Conservation (phyloP, 192 early-diverging fungal genomes). For the Umbelopsis sp. region DNA sequence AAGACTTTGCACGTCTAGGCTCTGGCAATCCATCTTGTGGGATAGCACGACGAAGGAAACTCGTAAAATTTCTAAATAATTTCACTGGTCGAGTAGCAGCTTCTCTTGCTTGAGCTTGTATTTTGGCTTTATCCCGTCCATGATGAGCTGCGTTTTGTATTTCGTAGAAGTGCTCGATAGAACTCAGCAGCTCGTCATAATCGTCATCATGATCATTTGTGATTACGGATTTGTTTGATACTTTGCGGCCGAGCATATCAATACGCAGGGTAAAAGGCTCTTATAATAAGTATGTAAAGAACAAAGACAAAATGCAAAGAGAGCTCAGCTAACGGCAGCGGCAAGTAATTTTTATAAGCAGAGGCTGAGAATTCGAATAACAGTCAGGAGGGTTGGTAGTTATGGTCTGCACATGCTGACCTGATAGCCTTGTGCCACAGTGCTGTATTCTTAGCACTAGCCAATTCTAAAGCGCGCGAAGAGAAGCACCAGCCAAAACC, state of each 20-base stretch:
- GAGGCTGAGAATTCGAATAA: not conserved
- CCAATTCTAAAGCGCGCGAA: too few relatives aligned
- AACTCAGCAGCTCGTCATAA: constrained; percentile 4
- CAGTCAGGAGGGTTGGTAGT: not conserved
- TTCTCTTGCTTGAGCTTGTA: not conserved
- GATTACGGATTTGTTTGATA: not conserved
- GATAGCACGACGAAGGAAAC: not conserved
- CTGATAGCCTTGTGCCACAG: not conserved
- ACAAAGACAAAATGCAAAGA: not conserved
- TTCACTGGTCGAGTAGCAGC: not conserved
- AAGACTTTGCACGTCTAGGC: not conserved
- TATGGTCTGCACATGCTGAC: not conserved
- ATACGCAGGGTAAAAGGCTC: not conserved
- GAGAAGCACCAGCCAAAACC: too few relatives aligned
- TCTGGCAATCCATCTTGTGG: constrained; percentile 5
- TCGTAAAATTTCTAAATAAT: not conserved
- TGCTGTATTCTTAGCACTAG: too few relatives aligned
- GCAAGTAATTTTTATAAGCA: too few relatives aligned
- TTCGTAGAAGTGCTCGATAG: not conserved
- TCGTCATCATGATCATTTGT: not conserved
- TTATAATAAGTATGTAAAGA: not conserved
- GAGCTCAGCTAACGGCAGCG: not conserved
- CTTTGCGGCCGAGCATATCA: constrained; percentile 1
- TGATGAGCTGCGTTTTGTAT: not conserved
- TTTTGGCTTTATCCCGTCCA: not conserved